Evolutionary conservation across 1,284 basidiomycete species (phyloP), one percentile per base, ranked within the genome.

Genomic region (Coniferiporia weirii): DNA sequence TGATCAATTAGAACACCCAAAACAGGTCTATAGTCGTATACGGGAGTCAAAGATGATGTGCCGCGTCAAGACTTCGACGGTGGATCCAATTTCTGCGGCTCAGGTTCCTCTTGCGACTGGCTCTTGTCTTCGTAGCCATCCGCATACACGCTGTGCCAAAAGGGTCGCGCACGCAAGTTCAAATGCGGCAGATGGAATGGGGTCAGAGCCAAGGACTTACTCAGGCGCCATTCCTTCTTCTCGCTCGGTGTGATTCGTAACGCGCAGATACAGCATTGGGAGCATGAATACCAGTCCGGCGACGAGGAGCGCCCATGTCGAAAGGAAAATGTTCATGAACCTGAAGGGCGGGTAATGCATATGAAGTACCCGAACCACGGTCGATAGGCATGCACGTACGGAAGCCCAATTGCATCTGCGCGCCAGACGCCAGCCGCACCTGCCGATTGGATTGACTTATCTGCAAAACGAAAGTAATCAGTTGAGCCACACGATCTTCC

Each of bases 371-470:
- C 38, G 12, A 51, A 51, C 4, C 6, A 2, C 5, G 27, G 35
- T 20, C 19, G 57, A 22, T 8, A 13, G 19, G 43, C 27, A 13
- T 46, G 27, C 5, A 63, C 68, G 56, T 51, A 73, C 70, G 70
- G 68, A 54, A 66, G 3, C 3, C 27, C 46, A 48, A 71, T 66
- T 20, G 61, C 74, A 58, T 75, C 74, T 0, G 70, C 69, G 5
- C 72, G 67, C 75, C 75, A 75, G 12, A 70, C 65, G 1, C 68
- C 72, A 2, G 75, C 75, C 4, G 71, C 65, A 55, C 72, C 75
- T 20, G 62, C 63, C 4, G 74, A 75, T 58, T 75, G 74, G 9
- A 75, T 36, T 32, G 68, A 69, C 48, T 75, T 75, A 61, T 75
- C 74, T 75, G 49, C 27, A 57, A n/a, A 27, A 20, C 54, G 12